Evolutionary conservation across 2,329 filamentous ascomycete species (phyloP).

Genomic region (Fusarium zealandicum): DNA sequence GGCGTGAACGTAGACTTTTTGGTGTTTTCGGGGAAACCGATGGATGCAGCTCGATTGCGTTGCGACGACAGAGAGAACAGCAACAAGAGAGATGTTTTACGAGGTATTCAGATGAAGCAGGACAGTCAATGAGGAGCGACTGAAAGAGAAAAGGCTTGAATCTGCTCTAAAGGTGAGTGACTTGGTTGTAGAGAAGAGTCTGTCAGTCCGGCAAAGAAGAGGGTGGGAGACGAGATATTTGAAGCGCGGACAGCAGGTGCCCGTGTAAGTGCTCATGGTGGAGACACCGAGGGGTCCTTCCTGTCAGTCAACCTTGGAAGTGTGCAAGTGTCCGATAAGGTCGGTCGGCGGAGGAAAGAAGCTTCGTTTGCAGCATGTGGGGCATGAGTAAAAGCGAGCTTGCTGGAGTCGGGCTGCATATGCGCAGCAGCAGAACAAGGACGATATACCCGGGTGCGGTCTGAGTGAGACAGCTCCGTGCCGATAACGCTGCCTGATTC

Average conservation of each 20-base stretch:
- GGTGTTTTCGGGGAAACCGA: conserved; percentile 5
- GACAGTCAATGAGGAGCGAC: conserved; percentile 9
- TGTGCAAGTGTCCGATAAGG: conserved; percentile 36
- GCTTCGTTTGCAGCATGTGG: conserved; percentile 41
- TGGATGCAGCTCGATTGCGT: conserved; percentile 10
- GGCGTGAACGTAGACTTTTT: conserved; percentile 9
- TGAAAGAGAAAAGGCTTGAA: conserved; percentile 10
- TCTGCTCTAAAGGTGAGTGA: conserved; percentile 14
- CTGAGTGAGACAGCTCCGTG: conserved; percentile 23
- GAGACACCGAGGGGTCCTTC: conserved; percentile 14
- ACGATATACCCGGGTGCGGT: conserved; percentile 26
- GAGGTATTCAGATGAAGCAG: conserved; percentile 19
- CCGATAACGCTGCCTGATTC: conserved; percentile 3
- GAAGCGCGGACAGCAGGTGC: conserved; percentile 20
- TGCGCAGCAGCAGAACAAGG: conserved; percentile 20
- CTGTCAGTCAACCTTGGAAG: conserved; percentile 12
- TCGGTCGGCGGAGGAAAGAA: conserved; percentile 9
- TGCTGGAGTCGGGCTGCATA: conserved; percentile 30
- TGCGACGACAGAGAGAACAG: conserved; percentile 4
- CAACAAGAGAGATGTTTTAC: conserved; percentile 17
- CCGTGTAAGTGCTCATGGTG: conserved; percentile 36
- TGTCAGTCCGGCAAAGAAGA: conserved; percentile 9
- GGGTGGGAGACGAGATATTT: conserved; percentile 41
- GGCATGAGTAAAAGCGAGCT: conserved; percentile 15
- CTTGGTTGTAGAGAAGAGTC: conserved; percentile 11